Evolutionary conservation across 164 flowering plant species (phyloP).

Genomic region (Aristolochia californica): DNA sequence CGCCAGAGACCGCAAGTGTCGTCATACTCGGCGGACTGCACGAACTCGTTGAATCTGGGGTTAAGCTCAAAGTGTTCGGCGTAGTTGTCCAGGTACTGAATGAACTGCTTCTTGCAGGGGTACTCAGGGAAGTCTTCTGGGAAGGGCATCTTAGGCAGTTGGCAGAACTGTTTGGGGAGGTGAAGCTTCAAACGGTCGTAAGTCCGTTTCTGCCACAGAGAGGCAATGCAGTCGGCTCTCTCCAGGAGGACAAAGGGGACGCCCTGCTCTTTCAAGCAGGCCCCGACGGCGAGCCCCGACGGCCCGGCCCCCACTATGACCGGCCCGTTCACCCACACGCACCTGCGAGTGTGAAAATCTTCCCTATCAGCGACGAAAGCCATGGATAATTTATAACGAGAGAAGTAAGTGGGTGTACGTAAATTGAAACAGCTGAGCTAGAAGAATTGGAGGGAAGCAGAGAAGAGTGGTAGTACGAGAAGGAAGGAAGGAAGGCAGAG

Average conservation of each 20-base stretch:
- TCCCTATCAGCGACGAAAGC: slow-evolving; percentile 15
- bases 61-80: slow-evolving; percentile 45
- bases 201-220: slow-evolving; percentile 81
- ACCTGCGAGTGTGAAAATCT: slow-evolving; percentile 28
- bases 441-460: too few relatives aligned
- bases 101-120: slow-evolving; percentile 67
- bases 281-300: slow-evolving; percentile 63
- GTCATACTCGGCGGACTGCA: slow-evolving; percentile 57
- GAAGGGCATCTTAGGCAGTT: slow-evolving; percentile 57
- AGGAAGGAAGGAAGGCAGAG: too few relatives aligned
- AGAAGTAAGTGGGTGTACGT: too few relatives aligned
- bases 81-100: slow-evolving; percentile 59
- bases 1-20: slow-evolving; percentile 63
- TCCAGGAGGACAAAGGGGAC: slow-evolving; percentile 80
- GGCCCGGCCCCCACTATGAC: slow-evolving; percentile 90
- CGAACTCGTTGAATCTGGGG: slow-evolving; percentile 62
- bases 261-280: slow-evolving; percentile 57
- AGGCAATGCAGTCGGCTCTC: slow-evolving; percentile 74
- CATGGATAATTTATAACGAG: too few relatives aligned
- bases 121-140: slow-evolving; percentile 69
- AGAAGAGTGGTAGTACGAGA: too few relatives aligned
- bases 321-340: slow-evolving; percentile 80
- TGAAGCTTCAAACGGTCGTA: slow-evolving; percentile 88
- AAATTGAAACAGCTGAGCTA: too few relatives aligned
- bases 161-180: slow-evolving; percentile 80